Evolutionary conservation across 768 basidiomycete species (phyloP).

Genomic region (Termitomyces sp.): DNA sequence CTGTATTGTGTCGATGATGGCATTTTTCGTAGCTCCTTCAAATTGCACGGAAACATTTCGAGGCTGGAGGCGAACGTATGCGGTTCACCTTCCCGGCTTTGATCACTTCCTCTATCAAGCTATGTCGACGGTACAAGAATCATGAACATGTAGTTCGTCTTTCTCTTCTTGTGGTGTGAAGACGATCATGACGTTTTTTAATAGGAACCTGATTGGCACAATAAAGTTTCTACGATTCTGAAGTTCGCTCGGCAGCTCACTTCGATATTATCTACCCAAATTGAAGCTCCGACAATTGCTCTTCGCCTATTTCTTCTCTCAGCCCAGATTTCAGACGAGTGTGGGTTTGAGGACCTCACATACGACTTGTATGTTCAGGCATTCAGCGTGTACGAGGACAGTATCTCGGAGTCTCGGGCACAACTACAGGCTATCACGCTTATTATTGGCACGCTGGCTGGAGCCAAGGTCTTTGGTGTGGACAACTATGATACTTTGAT

Average conservation of each 20-base stretch:
- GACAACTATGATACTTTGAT: conserved; percentile 98
- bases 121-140: conserved; percentile 88
- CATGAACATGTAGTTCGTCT: conserved; percentile 62
- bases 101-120: conserved; percentile 88
- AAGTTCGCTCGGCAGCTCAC: conserved; percentile 93
- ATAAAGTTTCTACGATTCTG: conserved; percentile 81
- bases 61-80: conserved; percentile 91
- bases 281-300: conserved; percentile 89
- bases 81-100: conserved; percentile 95
- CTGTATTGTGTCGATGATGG: neutral
- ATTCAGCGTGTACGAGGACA: conserved; percentile 97
- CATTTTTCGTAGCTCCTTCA: conserved; percentile 64
- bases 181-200: neutral
- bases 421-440: conserved; percentile 97
- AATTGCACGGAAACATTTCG: conserved; percentile 85
- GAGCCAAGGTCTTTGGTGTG: conserved; percentile 83
- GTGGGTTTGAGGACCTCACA: conserved; percentile 90
- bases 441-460: conserved; percentile 87
- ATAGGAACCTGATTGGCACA: conserved; percentile 83
- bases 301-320: conserved; percentile 93
- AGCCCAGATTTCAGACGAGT: conserved; percentile 92
- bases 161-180: neutral
- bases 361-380: conserved; percentile 99
- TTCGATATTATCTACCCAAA: conserved; percentile 87
- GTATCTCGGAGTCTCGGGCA: conserved; percentile 90